Evolutionary conservation across 2,329 filamentous ascomycete species (phyloP), one percentile per base, ranked within the genome.

Genomic region (Lecanoromycetidae sp.): DNA sequence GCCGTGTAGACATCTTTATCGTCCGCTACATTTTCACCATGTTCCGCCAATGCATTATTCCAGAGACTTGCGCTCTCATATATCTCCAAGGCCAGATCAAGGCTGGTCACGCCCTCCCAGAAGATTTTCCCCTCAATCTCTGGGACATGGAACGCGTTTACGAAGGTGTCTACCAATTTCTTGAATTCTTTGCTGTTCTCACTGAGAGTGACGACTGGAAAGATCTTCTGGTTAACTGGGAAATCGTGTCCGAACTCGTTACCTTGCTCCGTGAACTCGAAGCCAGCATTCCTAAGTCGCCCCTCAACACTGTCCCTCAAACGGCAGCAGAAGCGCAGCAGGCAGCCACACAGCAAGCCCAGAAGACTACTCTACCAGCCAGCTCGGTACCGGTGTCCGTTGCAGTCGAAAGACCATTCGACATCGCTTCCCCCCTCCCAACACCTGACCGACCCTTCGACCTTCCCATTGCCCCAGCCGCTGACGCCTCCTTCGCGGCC

Each of bases 81-180:
- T 87, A 91, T 58, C 75, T 94, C 3, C 90, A 96, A 66, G 85
- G 86, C 13, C 84, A 94, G 60, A 94, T 95, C 27, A 81, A 86
- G 34, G 79, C 82, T 33, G 80, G 82, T 26, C 74, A 80, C 48
- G 79, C 82, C 13, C 77, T 90, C 51, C 80, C 86, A 0, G 79
- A 85, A 52, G 88, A 95, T 58, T 96, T 95, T 57, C 90, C 90
- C 0, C 80, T 95, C 1, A 93, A 96, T 57, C 76, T 87, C 38
- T 96, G 90, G 90, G 90, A 96, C 58, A 94, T 96, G 83, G 90
- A 96, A 62, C 79, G 90, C 12, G 90, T 93, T 49, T 94, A 94
- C 62, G 90, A 96, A 59, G 90, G 90, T 0, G 78, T 96, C 1
- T 87, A 88, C 43, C 88, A 95, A 63, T 94, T 94, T 60, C 77